Conservation (phyloP, 2,329 filamentous ascomycete species). For the Rutstroemia sp. region DNA sequence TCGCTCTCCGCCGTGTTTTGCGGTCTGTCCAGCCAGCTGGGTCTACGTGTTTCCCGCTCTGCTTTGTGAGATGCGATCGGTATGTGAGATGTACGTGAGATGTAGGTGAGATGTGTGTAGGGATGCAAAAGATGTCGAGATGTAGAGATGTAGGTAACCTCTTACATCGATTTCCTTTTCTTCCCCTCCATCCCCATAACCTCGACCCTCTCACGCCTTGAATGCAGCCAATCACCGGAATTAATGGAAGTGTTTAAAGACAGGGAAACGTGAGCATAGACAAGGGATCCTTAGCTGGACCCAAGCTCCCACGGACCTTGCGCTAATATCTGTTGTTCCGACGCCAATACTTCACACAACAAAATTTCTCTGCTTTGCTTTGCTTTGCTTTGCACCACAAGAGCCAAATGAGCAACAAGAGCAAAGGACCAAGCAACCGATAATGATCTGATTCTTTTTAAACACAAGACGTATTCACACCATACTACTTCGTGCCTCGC, state of each 20-base stretch:
- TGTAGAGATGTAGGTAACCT: not conserved
- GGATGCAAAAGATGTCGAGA: too few species aligned
- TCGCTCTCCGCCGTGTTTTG: too few species aligned
- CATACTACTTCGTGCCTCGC: not conserved
- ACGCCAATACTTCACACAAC: not conserved
- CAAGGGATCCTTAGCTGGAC: not conserved
- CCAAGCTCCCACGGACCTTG: constrained; percentile 8
- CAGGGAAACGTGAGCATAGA: not conserved
- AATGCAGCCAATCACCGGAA: not conserved
- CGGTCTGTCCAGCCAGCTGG: too few species aligned
- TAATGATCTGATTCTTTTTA: too few species aligned
- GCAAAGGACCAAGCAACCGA: not conserved
- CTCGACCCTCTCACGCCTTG: not conserved
- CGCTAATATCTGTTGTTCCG: constrained; percentile 1
- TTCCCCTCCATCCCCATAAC: not conserved
- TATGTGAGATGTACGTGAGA: too few species aligned
- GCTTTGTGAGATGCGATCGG: too few species aligned
- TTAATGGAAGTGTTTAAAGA: not conserved
- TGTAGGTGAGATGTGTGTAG: not conserved
- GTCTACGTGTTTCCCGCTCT: too few species aligned
- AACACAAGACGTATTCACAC: not conserved
- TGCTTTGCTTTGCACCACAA: not conserved
- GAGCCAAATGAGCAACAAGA: not conserved
- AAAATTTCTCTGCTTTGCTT: not conserved
- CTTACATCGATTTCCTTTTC: not conserved